A percentile compares a stretch with the other conserved stretches of the same genome.
phyloP scores from a whole-genome alignment of 2,329 filamentous ascomycete species.

The Cladophialophora bantiana region DNA sequence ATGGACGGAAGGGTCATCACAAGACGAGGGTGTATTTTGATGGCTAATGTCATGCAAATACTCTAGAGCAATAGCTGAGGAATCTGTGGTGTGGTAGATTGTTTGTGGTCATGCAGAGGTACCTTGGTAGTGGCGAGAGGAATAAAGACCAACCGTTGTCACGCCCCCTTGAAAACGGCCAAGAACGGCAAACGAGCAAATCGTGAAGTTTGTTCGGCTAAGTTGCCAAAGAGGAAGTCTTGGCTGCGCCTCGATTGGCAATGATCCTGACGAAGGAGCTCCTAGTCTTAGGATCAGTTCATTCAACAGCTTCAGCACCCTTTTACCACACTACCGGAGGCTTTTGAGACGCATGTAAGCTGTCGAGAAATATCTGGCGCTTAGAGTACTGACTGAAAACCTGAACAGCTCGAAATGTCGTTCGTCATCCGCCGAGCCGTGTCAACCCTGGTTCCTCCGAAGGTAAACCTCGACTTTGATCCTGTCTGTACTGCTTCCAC shows the following conservation, averaged over 20 bases:
- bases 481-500: slow-evolving; percentile 5
- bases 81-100: neutral
- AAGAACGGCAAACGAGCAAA: neutral
- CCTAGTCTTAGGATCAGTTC: slow-evolving; percentile 12
- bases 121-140: neutral
- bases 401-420: slow-evolving; percentile 73
- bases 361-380: neutral
- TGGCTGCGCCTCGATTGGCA: slow-evolving; percentile 7
- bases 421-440: slow-evolving; percentile 88
- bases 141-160: too few relatives aligned
- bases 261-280: slow-evolving; percentile 22
- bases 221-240: neutral
- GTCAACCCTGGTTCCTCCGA: slow-evolving; percentile 98
- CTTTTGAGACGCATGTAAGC: slow-evolving; percentile 32
- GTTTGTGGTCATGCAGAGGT: neutral
- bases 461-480: slow-evolving; percentile 65
- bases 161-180: neutral
- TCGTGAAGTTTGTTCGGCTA: neutral
- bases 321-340: slow-evolving; percentile 16
- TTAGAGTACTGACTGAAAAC: slow-evolving; percentile 11
- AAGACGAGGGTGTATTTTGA: neutral
- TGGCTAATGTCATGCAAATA: neutral
- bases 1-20: neutral
- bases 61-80: neutral
- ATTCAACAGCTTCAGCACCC: slow-evolving; percentile 28